These are phyloP conservation scores for Ceratocystis harringtonii DNA, from an alignment of 2,329 filamentous ascomycete genomes.

Conservation along the genomic window DNA sequence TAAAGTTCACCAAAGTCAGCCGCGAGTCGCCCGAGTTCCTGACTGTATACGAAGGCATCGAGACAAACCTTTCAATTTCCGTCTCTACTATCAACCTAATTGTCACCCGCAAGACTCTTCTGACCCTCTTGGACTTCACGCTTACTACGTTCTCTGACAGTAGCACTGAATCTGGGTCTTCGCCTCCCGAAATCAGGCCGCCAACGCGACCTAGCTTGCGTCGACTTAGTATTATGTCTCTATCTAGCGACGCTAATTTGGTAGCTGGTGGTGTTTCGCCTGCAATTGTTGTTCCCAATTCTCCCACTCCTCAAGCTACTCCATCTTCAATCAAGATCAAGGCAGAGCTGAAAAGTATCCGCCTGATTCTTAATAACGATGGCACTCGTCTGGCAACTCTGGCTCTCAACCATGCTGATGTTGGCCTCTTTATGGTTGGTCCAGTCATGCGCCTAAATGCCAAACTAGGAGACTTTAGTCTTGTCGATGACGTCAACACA, in stretches of 20 bases:
- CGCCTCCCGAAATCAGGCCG: slow-evolving; percentile 21
- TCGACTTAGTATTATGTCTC: slow-evolving; percentile 14
- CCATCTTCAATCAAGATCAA: slow-evolving; percentile 78
- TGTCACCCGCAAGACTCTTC: slow-evolving; percentile 79
- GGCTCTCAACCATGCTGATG: slow-evolving; percentile 81
- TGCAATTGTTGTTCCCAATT: slow-evolving; percentile 18
- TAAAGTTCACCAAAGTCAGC: slow-evolving; percentile 85
- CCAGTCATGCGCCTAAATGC: slow-evolving; percentile 79
- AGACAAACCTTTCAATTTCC: slow-evolving; percentile 78
- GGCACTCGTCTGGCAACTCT: slow-evolving; percentile 86
- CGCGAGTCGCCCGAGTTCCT: slow-evolving; percentile 85
- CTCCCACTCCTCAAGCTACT: neutral
- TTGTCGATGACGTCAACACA: slow-evolving; percentile 87
- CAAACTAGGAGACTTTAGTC: slow-evolving; percentile 69
- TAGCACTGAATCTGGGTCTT: slow-evolving; percentile 21
- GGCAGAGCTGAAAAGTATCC: slow-evolving; percentile 82
- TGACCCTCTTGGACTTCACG: slow-evolving; percentile 88
- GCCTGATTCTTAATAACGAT: slow-evolving; percentile 92
- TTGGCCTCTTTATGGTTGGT: slow-evolving; percentile 74
- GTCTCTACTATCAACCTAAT: slow-evolving; percentile 94
- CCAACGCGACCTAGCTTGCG: slow-evolving; percentile 9
- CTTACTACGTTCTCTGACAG: slow-evolving; percentile 72
- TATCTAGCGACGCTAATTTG: slow-evolving; percentile 8
- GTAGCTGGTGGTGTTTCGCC: neutral
- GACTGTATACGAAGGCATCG: slow-evolving; percentile 79